Conservation (phyloP, 805 yeast genomes). For the Metschnikowia reukaufii region DNA sequence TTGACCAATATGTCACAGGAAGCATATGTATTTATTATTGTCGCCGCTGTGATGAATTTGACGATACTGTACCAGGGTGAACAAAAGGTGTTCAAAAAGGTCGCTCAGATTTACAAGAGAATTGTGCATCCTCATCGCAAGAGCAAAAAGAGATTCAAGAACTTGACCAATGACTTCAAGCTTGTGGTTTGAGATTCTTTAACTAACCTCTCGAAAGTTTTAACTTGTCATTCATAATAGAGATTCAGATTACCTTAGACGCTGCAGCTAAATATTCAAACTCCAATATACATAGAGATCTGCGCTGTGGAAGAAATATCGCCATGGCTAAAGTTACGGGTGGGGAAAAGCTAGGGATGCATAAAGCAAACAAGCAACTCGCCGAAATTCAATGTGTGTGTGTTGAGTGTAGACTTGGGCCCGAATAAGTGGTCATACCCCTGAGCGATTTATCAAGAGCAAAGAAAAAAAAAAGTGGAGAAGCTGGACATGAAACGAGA, state of each 20-base stretch:
- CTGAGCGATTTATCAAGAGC: no score
- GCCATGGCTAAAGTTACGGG: no score
- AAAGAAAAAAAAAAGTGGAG: no score
- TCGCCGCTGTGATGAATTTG: conserved; percentile 51
- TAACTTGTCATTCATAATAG: neutral
- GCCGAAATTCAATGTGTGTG: no score
- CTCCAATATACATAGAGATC: no score
- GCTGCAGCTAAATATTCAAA: no score
- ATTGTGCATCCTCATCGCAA: conserved; percentile 24
- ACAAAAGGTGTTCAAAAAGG: conserved; percentile 37
- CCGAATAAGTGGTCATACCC: no score
- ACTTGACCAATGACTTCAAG: conserved; percentile 15
- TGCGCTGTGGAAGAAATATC: no score
- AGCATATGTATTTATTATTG: conserved; percentile 53
- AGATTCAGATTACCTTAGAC: neutral
- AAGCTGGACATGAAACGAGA: no score
- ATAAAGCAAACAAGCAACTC: no score
- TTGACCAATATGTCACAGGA: conserved; percentile 56
- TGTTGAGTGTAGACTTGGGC: no score
- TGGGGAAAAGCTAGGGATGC: no score
- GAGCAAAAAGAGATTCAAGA: conserved; percentile 37
- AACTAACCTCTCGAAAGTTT: neutral
- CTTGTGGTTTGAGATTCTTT: conserved; percentile 1
- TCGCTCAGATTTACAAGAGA: conserved; percentile 43
- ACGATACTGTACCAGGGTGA: conserved; percentile 47